phyloP scores from a whole-genome alignment of 2,329 filamentous ascomycete genomes.

The Fusarium sacchari region DNA sequence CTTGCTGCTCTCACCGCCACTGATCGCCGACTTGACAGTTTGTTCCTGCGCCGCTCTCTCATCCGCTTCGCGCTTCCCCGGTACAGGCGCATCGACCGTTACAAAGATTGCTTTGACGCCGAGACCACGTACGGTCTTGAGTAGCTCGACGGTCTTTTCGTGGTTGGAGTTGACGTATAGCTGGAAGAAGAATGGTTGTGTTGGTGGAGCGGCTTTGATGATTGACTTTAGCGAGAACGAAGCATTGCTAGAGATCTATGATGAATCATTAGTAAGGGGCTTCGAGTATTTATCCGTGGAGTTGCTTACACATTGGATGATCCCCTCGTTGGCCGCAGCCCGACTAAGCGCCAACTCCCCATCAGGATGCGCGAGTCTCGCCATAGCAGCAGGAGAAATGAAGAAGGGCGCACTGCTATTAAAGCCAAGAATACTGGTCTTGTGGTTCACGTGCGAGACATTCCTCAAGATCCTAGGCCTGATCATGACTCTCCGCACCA shows the following conservation, averaged over 20 bases:
- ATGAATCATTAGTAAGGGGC: background rate
- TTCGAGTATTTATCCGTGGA: too few species aligned
- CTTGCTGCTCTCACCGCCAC: conserved; percentile 55
- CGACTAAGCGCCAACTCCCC: conserved; percentile 59
- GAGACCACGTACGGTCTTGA: conserved; percentile 50
- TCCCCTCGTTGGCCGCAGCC: conserved; percentile 37
- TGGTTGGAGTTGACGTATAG: conserved; percentile 64
- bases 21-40: conserved; percentile 50
- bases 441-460: conserved; percentile 61
- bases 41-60: conserved; percentile 62
- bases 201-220: conserved; percentile 22
- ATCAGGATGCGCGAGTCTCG: conserved; percentile 69
- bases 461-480: conserved; percentile 68
- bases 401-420: conserved; percentile 67
- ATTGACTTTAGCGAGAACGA: conserved; percentile 40
- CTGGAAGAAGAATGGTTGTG: conserved; percentile 50
- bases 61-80: conserved; percentile 66
- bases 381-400: conserved; percentile 72
- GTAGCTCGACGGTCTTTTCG: conserved; percentile 57
- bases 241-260: conserved; percentile 40
- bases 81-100: conserved; percentile 65
- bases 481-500: conserved; percentile 66
- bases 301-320: conserved; percentile 43
- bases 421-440: conserved; percentile 64
- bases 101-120: conserved; percentile 63